Evolutionary conservation across 2,329 filamentous ascomycete species (phyloP).

Genomic region (Exophiala phaeomuriformis): DNA sequence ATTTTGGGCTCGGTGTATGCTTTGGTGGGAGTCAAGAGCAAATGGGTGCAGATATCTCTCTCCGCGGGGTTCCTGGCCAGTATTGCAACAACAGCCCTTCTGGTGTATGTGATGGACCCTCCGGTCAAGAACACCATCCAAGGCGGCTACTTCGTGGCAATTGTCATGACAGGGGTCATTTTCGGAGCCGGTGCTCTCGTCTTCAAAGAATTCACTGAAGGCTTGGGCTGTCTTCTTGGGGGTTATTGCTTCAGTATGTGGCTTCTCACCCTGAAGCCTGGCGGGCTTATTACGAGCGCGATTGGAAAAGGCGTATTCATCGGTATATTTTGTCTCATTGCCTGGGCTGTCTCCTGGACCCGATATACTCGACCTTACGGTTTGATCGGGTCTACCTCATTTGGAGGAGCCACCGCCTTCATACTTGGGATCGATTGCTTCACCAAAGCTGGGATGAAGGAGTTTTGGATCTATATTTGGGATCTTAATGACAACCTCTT

Average conservation of each 20-base stretch:
- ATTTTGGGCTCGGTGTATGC: constrained; percentile 62
- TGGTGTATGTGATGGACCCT: constrained; percentile 79
- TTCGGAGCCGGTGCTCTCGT: constrained; percentile 68
- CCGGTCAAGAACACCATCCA: constrained; percentile 70
- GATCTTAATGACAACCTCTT: constrained; percentile 71
- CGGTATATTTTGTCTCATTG: constrained; percentile 58
- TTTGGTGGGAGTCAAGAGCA: constrained; percentile 75
- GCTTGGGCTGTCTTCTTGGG: constrained; percentile 78
- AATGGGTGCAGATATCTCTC: constrained; percentile 69
- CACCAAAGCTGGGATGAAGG: constrained; percentile 80
- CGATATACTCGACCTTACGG: constrained; percentile 70
- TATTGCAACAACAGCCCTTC: constrained; percentile 68
- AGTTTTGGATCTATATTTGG: constrained; percentile 96
- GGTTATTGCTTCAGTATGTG: constrained; percentile 87
- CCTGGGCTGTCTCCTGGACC: constrained; percentile 70
- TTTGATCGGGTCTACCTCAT: constrained; percentile 68
- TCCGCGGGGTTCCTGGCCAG: constrained; percentile 67
- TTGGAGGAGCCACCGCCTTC: constrained; percentile 69
- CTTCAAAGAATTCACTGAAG: constrained; percentile 76
- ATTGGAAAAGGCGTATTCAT: constrained; percentile 68
- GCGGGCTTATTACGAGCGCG: constrained; percentile 61
- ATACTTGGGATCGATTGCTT: constrained; percentile 88
- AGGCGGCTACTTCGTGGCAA: constrained; percentile 78
- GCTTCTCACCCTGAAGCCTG: constrained; percentile 69
- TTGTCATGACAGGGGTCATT: constrained; percentile 62